Conservation (phyloP, 371 early-diverging fungal species). For the Rhizopus stolonifer region DNA sequence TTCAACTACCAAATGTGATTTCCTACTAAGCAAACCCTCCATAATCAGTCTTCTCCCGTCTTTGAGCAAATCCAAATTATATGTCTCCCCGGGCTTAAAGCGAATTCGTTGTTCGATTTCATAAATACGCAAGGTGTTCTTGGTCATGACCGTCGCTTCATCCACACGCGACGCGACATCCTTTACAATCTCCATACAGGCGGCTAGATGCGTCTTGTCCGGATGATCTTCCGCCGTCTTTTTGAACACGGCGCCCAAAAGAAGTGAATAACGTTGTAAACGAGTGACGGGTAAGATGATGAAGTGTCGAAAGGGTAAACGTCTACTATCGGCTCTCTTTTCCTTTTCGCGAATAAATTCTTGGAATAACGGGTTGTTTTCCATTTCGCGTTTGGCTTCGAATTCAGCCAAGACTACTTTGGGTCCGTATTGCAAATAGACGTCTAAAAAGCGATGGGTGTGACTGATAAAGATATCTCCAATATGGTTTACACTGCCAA, state of each 20-base stretch:
- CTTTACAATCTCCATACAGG: slow-evolving; percentile 63
- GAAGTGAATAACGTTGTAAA: slow-evolving; percentile 84
- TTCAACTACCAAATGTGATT: slow-evolving; percentile 48
- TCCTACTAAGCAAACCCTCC: slow-evolving; percentile 70
- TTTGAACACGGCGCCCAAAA: slow-evolving; percentile 71
- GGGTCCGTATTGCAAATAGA: slow-evolving; percentile 83
- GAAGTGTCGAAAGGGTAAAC: slow-evolving; percentile 58
- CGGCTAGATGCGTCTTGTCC: slow-evolving; percentile 70
- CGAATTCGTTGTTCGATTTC: slow-evolving; percentile 37
- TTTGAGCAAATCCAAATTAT: slow-evolving; percentile 67
- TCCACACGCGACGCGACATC: slow-evolving; percentile 38
- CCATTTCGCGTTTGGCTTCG: slow-evolving; percentile 70
- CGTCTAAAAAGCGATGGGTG: slow-evolving; percentile 69
- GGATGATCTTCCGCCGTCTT: slow-evolving; percentile 78
- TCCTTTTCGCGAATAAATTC: slow-evolving; percentile 70
- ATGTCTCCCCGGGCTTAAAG: slow-evolving; percentile 40
- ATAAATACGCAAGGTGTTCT: slow-evolving; percentile 32
- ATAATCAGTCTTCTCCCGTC: slow-evolving; percentile 68
- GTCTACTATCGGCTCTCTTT: slow-evolving; percentile 51
- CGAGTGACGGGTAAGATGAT: slow-evolving; percentile 75
- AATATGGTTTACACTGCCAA: slow-evolving; percentile 71
- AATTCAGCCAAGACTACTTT: slow-evolving; percentile 81
- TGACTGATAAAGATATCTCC: slow-evolving; percentile 83
- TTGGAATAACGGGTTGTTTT: slow-evolving; percentile 62
- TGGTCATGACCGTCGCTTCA: slow-evolving; percentile 19